Evolutionary conservation across 768 basidiomycete genomes (phyloP), one percentile per base, ranked within the genome.

Genomic region (Mycena indigotica): DNA sequence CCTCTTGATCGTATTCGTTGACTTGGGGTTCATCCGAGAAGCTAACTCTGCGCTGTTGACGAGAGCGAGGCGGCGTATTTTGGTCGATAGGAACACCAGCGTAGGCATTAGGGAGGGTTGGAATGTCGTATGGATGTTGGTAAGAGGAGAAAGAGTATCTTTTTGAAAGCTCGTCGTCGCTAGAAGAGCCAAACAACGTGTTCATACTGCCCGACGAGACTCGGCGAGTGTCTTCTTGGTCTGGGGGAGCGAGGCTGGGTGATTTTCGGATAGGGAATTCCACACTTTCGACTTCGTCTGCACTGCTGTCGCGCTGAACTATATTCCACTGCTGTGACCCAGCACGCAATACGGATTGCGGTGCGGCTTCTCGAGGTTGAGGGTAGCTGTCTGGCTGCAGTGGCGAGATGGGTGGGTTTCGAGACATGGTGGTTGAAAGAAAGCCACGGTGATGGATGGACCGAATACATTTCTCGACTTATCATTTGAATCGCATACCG

Each of bases 111-210:
- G 72, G 67, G 2, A 86, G 87, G 2, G 84, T 77, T 17, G 72
- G 73, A 39, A 89, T 85, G 45, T 86, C 83, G 60, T 85, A 80
- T 10, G 86, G 85, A 59, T 87, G 84, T 49, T 77, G 72, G 70
- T 84, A 82, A 3, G 84, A 84, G 17, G 84, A 80, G 44, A 84
- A 67, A 0, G 82, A 76, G 55, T 75, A 82, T 65, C 72, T 77
- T 58, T 72, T 68, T n/a, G n/a, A n/a, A 53, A 77, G 66, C n/a
- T 67, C 55, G 23, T 74, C 70, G 25, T 67, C 55, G 39, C 58
- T 60, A 48, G 64, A 62, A 24, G 56, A 21, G 19, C 66, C 66
- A 10, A 55, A 61, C 24, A 81, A 65, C 2, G 82, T 83, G 6
- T 63, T 64, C 53, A 72, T 73, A 58, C 74, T 79, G 28, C 71